A percentile compares a stretch with the other conserved stretches of the same genome.
Evolutionary conservation across 352 stramenopile genomes (phyloP).

Genomic region (Globisporangium okanoganense): DNA sequence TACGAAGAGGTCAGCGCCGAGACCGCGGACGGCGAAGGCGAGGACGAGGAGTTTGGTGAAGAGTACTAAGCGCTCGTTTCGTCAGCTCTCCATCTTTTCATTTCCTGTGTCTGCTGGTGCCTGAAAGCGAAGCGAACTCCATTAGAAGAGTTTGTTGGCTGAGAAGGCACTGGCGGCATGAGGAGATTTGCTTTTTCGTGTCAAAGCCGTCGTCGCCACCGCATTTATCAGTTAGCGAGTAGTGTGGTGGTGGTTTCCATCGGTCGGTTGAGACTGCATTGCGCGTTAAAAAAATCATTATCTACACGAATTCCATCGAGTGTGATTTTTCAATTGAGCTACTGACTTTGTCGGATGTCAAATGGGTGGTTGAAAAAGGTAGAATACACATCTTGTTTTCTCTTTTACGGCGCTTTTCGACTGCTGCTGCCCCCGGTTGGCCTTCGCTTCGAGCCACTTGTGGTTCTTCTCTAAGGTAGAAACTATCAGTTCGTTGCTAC

Average conservation of each 20-base stretch:
- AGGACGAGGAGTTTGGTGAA: slow-evolving; percentile 90
- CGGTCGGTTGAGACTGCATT: background rate
- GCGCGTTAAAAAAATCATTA: background rate
- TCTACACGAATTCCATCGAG: background rate
- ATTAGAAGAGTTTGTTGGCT: slow-evolving; percentile 5
- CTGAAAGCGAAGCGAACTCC: background rate
- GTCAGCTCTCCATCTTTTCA: background rate
- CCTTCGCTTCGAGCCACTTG: too few species aligned
- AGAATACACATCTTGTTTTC: slow-evolving; percentile 4
- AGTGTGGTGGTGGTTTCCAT: background rate
- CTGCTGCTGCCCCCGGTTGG: background rate
- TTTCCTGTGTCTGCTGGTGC: background rate
- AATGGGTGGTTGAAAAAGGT: background rate
- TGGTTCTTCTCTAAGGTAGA: too few species aligned
- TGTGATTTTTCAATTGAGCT: background rate
- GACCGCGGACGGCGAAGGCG: slow-evolving; percentile 91
- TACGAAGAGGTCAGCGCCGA: slow-evolving; percentile 98
- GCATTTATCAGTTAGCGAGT: slow-evolving; percentile 7
- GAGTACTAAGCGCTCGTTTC: slow-evolving; percentile 61
- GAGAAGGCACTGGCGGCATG: background rate
- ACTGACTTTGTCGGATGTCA: background rate
- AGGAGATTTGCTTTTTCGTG: slow-evolving; percentile 4
- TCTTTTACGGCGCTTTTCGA: background rate
- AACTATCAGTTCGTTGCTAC: too few species aligned
- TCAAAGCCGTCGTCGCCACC: background rate